Base-by-base conservation (phyloP, 257 asterid genomes). In the Ilex asprella region DNA sequence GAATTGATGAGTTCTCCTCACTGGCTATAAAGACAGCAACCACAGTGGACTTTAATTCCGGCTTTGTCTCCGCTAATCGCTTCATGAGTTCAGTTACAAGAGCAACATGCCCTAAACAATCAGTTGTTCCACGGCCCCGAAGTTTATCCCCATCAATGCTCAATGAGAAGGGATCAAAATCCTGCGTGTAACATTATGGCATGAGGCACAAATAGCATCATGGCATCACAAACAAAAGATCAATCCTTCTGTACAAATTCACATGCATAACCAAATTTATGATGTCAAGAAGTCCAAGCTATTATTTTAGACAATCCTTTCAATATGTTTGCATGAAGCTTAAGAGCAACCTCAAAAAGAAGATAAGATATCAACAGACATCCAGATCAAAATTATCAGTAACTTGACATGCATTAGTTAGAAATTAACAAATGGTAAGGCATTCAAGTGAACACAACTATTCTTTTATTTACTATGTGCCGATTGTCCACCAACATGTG, bases 1-100 rank as follows among this genome's bases (percentile, higher is more conserved):
- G 96, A 47, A 92, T 89, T 31, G 99, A 89, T 30, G 99, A 92
- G 75, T 92, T 92, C 81, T 89, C 99, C 80, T 92, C 96, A 69
- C 99, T 89, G 54, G 99, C 97, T 66, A 92, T 92, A 70, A 92
- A 92, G 52, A 92, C 99, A 67, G 97, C 95, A 76, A 89, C 97
- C 35, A 92, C 93, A 16, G 94, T 86, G 64, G 96, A 89, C 70
- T 75, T 85, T 70, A 92, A 49, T 57, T 72, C 76, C 43, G 95
- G 99, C 72, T 85, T 92, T 55, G 85, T 70, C 86, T 86, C 94
- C 16, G 94, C 99, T 63, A 92, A 67, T 64, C 68, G 78, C 75
- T 69, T 82, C 97, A 92, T 85, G 67, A 92, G 79, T 73, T 88
- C 97, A 51, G 97, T 81, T 39, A 89, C 99, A 67, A 92, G 95